Conservation (phyloP, 805 yeast species). For the Lipomyces orientalis region DNA sequence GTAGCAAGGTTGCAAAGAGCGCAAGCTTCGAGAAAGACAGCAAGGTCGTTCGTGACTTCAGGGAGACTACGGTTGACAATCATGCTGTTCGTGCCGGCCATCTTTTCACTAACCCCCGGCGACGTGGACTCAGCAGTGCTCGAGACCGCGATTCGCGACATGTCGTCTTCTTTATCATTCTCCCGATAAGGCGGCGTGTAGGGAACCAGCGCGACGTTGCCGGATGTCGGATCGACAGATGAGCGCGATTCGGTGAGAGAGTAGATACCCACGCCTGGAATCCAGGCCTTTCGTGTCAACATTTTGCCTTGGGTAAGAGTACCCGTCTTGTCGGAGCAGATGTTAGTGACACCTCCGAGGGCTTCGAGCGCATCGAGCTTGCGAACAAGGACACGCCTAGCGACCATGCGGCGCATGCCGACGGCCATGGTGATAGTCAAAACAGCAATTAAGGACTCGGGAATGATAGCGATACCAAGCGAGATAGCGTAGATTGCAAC, state of each 20-base stretch:
- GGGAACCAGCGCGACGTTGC: slow-evolving; percentile 48
- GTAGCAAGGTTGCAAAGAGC: slow-evolving; percentile 81
- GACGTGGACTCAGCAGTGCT: neutral
- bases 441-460: slow-evolving; percentile 79
- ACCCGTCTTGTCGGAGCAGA: slow-evolving; percentile 84
- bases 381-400: slow-evolving; percentile 72
- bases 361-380: slow-evolving; percentile 80
- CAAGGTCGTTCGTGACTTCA: slow-evolving; percentile 10
- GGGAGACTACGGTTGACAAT: neutral
- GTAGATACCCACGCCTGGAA: slow-evolving; percentile 66
- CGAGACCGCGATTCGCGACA: slow-evolving; percentile 37
- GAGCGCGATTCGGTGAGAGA: slow-evolving; percentile 60
- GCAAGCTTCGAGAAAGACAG: slow-evolving; percentile 65
- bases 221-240: slow-evolving; percentile 68
- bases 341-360: slow-evolving; percentile 76
- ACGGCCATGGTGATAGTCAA: slow-evolving; percentile 86
- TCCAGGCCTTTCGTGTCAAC: slow-evolving; percentile 73
- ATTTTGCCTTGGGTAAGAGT: slow-evolving; percentile 81
- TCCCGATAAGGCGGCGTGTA: slow-evolving; percentile 36
- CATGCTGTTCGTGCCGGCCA: too few species aligned
- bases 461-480: slow-evolving; percentile 82
- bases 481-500: slow-evolving; percentile 90
- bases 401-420: slow-evolving; percentile 76
- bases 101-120: neutral
- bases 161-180: slow-evolving; percentile 11